Evolutionary conservation across 2,329 filamentous ascomycete genomes (phyloP), one percentile per base, ranked within the genome.

Genomic region (Calonectria pseudoturangicola): DNA sequence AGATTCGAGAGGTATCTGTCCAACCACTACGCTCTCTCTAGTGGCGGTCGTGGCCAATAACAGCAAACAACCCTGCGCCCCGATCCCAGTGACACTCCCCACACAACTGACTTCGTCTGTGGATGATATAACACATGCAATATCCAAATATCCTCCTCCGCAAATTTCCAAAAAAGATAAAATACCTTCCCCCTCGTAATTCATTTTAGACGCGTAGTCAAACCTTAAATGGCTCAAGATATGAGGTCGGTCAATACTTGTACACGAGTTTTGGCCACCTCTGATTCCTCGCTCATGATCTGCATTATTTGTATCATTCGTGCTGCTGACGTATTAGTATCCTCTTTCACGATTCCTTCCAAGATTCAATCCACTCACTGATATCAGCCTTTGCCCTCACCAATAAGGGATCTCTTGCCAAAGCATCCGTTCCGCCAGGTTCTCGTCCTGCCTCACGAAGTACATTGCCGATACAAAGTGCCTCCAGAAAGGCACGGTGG

Each of bases 401-500:
- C 79, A 90, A 92, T 65, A 92, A 79, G 63, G 90, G 89, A 78
- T 93, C 91, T 75, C 86, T 87, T 8, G 78, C 79, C 58, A 89
- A 78, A 28, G 85, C 77, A 39, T 90, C 89, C 43, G 82, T 83
- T 2, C 86, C 87, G 0, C 84, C 84, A 12, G 85, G 84, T 73
- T 89, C 87, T 47, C 84, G 85, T 3, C 83, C 80, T 25, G 87
- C 85, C 80, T 92, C 89, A 48, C 87, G 85, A 70, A 93, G 81
- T 28, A 92, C 88, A 73, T 88, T 89, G 27, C 90, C 90, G 60
- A 93, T 94, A 83, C 91, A 94, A 80, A 92, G 82, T 39, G 93
- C 93, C 85, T 96, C 94, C 66, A 96, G 87, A 80, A 96, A 96
- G 0, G 94, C 94, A 1, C 94, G 87, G 81, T 96, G 94, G 81